phyloP scores from a whole-genome alignment of 2,329 filamentous ascomycete species.

The Zymoseptoria brevis region DNA sequence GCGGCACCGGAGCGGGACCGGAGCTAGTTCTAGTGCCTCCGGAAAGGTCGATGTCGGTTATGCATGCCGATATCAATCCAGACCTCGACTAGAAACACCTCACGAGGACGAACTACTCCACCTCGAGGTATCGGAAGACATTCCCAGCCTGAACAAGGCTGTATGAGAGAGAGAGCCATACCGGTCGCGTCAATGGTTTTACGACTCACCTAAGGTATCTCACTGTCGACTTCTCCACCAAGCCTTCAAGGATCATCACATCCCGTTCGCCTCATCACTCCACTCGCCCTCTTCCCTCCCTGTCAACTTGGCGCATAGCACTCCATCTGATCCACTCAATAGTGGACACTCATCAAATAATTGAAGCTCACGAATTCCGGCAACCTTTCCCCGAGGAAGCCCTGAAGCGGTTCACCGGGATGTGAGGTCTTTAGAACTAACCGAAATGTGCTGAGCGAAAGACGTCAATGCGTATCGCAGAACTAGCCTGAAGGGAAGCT shows the following conservation, averaged over 20 bases:
- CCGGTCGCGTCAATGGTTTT: not conserved
- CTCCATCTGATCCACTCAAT: not conserved
- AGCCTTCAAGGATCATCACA: not conserved
- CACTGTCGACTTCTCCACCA: not conserved
- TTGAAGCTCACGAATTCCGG: not conserved
- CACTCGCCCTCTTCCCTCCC: not conserved
- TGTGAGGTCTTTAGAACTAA: not conserved
- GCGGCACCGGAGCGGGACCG: too few species aligned
- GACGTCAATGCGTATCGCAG: too few species aligned
- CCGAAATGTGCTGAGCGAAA: not conserved
- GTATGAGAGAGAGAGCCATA: too few species aligned
- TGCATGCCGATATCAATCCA: too few species aligned
- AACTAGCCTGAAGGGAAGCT: too few species aligned
- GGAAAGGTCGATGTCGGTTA: too few species aligned
- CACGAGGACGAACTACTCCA: too few species aligned
- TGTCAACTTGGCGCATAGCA: not conserved
- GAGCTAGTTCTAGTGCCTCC: too few species aligned
- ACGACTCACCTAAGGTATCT: not conserved
- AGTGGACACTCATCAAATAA: not conserved
- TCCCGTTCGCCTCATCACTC: not conserved
- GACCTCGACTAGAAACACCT: too few species aligned
- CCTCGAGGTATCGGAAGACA: too few species aligned
- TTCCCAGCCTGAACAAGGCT: too few species aligned
- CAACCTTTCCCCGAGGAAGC: not conserved
- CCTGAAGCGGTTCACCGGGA: not conserved